These are phyloP conservation scores for Hypoxylon sp. DNA, from an alignment of 2,329 filamentous ascomycete species.

Conservation along the genomic window DNA sequence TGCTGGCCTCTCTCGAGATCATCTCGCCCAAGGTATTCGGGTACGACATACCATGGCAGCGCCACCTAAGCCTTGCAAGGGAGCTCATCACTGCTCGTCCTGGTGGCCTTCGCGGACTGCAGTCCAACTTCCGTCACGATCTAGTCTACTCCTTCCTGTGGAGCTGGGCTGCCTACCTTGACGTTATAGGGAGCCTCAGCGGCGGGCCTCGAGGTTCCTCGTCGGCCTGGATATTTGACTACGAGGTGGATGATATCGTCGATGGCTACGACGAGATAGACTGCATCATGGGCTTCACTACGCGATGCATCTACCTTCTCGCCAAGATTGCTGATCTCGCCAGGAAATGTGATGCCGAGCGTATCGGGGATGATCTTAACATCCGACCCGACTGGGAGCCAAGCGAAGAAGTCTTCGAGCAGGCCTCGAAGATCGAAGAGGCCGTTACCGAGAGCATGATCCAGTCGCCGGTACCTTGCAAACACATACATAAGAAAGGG, in stretches of 20 bases:
- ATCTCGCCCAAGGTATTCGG: constrained; percentile 83
- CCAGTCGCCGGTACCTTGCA: constrained; percentile 52
- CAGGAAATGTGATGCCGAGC: constrained; percentile 70
- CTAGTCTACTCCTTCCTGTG: constrained; percentile 76
- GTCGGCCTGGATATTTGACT: constrained; percentile 59
- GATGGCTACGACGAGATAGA: constrained; percentile 74
- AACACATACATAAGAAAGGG: constrained; percentile 56
- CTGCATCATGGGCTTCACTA: constrained; percentile 82
- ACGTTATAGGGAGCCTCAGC: constrained; percentile 76
- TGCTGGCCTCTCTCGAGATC: constrained; percentile 84
- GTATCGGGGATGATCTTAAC: constrained; percentile 62
- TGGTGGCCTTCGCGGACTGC: constrained; percentile 57
- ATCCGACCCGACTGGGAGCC: constrained; percentile 66
- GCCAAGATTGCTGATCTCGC: constrained; percentile 77
- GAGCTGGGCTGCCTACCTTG: constrained; percentile 85
- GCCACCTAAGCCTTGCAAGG: constrained; percentile 77
- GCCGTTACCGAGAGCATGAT: constrained; percentile 67
- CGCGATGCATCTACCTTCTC: constrained; percentile 73
- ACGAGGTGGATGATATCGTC: constrained; percentile 57
- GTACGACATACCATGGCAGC: constrained; percentile 81
- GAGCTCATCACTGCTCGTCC: constrained; percentile 74
- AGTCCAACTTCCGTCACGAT: constrained; percentile 60
- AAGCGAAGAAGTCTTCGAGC: constrained; percentile 57
- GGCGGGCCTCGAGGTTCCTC: constrained; percentile 64
- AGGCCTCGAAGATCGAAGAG: constrained; percentile 66